These are phyloP conservation scores for Botrytis paeoniae DNA, from an alignment of 2,329 filamentous ascomycete genomes.

Conservation along the genomic window DNA sequence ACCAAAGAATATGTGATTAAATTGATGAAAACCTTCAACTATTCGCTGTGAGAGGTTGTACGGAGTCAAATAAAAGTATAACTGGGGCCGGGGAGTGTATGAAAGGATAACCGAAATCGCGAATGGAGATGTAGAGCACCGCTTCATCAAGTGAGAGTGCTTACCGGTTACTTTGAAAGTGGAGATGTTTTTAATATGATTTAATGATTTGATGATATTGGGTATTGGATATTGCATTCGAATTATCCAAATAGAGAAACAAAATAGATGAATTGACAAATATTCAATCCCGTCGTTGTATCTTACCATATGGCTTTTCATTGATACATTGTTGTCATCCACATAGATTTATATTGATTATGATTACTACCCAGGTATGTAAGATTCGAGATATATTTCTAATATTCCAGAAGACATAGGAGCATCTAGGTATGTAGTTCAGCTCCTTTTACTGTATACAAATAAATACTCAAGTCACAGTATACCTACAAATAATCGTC, in stretches of 20 bases:
- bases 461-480: not conserved
- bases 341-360: not conserved
- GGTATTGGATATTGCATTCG: not conserved
- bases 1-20: not conserved
- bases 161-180: not conserved
- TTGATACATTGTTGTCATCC: not conserved
- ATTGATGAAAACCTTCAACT: not conserved
- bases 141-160: not conserved
- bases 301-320: not conserved
- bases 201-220: not conserved
- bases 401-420: not conserved
- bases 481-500: not conserved
- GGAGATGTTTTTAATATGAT: not conserved
- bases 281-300: not conserved
- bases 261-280: not conserved
- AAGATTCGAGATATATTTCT: not conserved
- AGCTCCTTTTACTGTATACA: not conserved
- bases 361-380: not conserved
- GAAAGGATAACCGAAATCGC: constrained; percentile 1
- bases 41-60: not conserved
- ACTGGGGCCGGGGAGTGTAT: not conserved
- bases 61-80: not conserved
- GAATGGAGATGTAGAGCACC: not conserved
- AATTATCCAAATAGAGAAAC: not conserved
- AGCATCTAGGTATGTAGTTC: not conserved